Base-by-base conservation (phyloP, 768 basidiomycete genomes). In the Mycena albidolilacea region DNA sequence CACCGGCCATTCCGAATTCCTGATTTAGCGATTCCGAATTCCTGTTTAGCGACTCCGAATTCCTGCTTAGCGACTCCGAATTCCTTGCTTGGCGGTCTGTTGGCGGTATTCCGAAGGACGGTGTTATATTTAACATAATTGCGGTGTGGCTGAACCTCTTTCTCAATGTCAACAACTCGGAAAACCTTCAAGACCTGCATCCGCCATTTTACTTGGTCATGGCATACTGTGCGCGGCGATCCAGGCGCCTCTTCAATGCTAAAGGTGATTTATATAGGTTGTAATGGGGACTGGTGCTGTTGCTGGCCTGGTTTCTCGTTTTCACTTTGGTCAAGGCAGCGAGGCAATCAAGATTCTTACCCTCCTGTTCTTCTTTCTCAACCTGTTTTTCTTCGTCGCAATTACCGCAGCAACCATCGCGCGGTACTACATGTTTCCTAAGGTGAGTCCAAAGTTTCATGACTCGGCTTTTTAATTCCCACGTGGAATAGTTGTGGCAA, bases 241-340 rank as follows among this genome's bases (percentile, higher is more conserved):
- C 3, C 57, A 30, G 0, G 52, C 58, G 17, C 6, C 3, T 30
- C 7, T 7, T 10, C 3, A 46, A 23, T 0, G 21, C 67, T 75
- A 3, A 71, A 2, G 5, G 12, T 15, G 12, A 30, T 6, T 21
- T n/a, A 7, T 10, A 19, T 35, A 75, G 74, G 50, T 87, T 14
- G 85, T 83, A 62, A 90, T 91, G 90, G 90, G 89, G 7, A 90
- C 89, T 0, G 89, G 89, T 4, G 82, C 85, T 0, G 81, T 90
- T 3, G 84, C 86, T 14, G 79, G 85, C 10, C 82, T 90, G n/a
- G 83, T 85, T 52, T 81, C 85, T 35, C 83, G 70, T 38, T 89
- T 88, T 70, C 89, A 87, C 12, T 91, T 89, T 71, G 86, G 83
- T 6, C 71, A 79, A 54, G 77, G 79, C 46, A 84, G 84, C 23